These are phyloP conservation scores for Trichoderma reesei DNA, from an alignment of 495 filamentous ascomycete species.

Conservation along the genomic window DNA sequence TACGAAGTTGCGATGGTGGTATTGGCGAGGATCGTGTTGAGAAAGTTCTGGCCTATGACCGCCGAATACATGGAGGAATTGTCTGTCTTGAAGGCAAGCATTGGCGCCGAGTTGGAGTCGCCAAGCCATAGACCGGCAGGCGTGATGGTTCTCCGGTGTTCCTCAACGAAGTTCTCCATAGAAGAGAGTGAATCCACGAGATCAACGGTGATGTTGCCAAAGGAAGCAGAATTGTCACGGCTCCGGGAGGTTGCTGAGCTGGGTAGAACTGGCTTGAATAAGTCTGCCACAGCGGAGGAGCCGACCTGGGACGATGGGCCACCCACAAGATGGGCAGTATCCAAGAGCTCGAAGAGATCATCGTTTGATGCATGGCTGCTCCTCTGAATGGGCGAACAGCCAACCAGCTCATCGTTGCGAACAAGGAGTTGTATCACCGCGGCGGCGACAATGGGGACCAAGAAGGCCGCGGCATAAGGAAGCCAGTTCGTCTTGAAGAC, in stretches of 20 bases:
- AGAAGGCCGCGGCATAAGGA: slow-evolving; percentile 53
- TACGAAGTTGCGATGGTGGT: slow-evolving; percentile 52
- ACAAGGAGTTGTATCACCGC: slow-evolving; percentile 55
- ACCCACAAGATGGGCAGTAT: slow-evolving; percentile 30
- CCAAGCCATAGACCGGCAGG: slow-evolving; percentile 57
- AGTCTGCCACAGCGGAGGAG: background rate
- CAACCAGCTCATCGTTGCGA: slow-evolving; percentile 31
- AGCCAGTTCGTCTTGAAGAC: slow-evolving; percentile 60
- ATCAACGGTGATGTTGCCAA: slow-evolving; percentile 24
- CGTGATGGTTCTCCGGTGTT: slow-evolving; percentile 44
- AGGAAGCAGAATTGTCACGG: slow-evolving; percentile 15
- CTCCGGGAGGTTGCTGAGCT: background rate
- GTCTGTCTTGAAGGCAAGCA: slow-evolving; percentile 12
- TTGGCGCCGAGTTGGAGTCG: slow-evolving; percentile 29
- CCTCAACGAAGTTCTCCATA: slow-evolving; percentile 46
- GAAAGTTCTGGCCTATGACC: slow-evolving; percentile 53
- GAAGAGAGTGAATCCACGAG: slow-evolving; percentile 42
- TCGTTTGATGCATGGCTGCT: background rate
- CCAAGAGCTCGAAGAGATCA: background rate
- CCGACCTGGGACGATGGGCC: slow-evolving; percentile 35
- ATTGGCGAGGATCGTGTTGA: slow-evolving; percentile 47
- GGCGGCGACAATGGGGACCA: slow-evolving; percentile 54
- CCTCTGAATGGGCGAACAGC: slow-evolving; percentile 37
- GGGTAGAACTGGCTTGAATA: background rate
- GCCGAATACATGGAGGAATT: slow-evolving; percentile 35